Conservation (phyloP, 345 rosid genomes). For the Citrus glauca region DNA sequence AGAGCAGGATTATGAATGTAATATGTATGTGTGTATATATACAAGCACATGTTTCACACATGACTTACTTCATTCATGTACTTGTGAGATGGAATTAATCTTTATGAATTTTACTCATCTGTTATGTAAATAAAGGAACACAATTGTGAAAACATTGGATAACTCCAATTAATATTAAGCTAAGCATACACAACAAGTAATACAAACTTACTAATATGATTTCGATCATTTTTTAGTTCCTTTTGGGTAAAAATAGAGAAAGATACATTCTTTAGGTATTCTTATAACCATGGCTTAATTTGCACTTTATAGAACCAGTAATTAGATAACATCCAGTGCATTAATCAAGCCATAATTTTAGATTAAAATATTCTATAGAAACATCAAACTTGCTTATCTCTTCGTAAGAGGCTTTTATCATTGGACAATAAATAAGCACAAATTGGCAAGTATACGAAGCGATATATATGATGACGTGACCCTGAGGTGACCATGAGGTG, state of each 20-base stretch:
- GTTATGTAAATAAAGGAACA: not conserved
- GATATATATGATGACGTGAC: conserved; percentile 15
- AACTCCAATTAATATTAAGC: not conserved
- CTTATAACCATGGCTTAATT: not conserved
- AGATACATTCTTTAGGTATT: not conserved
- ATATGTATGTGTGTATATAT: no score
- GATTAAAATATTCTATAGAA: no score
- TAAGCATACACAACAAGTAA: no score
- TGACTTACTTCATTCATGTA: not conserved
- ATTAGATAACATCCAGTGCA: not conserved
- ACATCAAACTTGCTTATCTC: no score
- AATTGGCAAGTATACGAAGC: not conserved
- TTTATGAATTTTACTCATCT: not conserved
- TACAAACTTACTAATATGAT: no score
- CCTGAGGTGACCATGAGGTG: conserved; percentile 28
- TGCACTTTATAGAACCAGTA: not conserved
- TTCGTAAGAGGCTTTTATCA: no score
- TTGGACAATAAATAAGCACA: not conserved
- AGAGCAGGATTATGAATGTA: conserved; percentile 1
- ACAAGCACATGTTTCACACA: not conserved
- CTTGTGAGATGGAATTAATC: not conserved
- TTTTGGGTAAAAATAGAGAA: no score
- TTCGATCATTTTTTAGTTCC: no score
- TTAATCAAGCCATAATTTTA: no score
- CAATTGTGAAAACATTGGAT: not conserved